Conservation (phyloP, 495 filamentous ascomycete genomes). For the Glarea lozoyensis region DNA sequence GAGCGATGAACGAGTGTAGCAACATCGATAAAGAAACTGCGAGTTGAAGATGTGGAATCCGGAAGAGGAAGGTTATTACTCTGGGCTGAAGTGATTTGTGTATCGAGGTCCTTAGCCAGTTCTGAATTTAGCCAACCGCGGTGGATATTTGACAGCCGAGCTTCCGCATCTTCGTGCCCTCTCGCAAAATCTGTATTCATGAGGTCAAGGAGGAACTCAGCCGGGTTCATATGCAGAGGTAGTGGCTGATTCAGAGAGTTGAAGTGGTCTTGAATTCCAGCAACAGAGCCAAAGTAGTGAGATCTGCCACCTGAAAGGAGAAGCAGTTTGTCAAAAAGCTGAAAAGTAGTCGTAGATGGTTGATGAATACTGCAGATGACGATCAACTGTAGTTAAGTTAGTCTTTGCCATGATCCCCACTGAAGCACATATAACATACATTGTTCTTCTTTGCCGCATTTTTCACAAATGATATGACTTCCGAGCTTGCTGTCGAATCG, state of each 20-base stretch:
- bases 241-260: constrained; percentile 45
- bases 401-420: background rate
- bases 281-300: constrained; percentile 59
- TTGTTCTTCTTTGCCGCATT: constrained; percentile 57
- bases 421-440: constrained; percentile 27
- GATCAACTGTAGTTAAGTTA: constrained; percentile 37
- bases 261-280: constrained; percentile 47
- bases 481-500: constrained; percentile 60
- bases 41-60: constrained; percentile 4
- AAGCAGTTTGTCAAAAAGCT: constrained; percentile 69
- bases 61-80: background rate
- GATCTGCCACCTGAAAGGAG: constrained; percentile 60
- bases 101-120: constrained; percentile 1
- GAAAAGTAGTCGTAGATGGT: constrained; percentile 66
- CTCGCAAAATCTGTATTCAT: constrained; percentile 64
- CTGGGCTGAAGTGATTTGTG: background rate
- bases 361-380: constrained; percentile 78
- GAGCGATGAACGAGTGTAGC: constrained; percentile 54
- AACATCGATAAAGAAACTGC: constrained; percentile 9
- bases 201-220: constrained; percentile 66
- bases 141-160: constrained; percentile 33
- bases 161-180: constrained; percentile 30
- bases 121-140: constrained; percentile 29
- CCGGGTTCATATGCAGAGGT: constrained; percentile 62
- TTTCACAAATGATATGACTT: constrained; percentile 57